Base-by-base conservation (phyloP, 768 basidiomycete species). In the Hydnomerulius pinastri region DNA sequence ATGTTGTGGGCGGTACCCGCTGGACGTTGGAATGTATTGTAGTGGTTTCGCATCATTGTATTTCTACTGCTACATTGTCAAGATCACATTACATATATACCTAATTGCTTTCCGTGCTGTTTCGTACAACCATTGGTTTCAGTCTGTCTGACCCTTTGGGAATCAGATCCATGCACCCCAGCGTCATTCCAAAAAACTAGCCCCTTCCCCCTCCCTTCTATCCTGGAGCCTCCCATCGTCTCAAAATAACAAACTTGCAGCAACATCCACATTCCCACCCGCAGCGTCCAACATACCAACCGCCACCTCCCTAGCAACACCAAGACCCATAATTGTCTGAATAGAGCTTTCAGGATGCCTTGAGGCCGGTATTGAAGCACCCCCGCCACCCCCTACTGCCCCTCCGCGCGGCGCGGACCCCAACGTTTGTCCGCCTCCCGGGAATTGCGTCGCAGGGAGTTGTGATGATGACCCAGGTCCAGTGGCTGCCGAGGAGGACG, bases 221-320 rank as follows among this genome's bases (percentile, higher is more conserved):
- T 20, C 24, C 29, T 32, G 18, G 21, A 6, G 17, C 6, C 10
- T 17, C 42, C 13, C 2, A 13, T 6, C n/a, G 6, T 25, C 62
- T 61, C 65, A 85, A 65, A 98, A 98, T 47, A 97, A 65, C 63
- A 96, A 71, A 28, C 91, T 92, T 9, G 90, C 94, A 9, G 95
- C 95, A 20, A 89, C 75, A 54, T 97, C 92, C 18, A 92, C 73
- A 64, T 95, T 92, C 2, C 96, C 96, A 3, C 83, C 85, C 0
- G 92, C 80, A 4, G 90, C 88, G 12, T 87, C 80, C 52, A 98
- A 72, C 38, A 84, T 76, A 38, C 79, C 78, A 15, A 94, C 81
- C 2, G 96, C 96, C 21, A 84, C 71, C 48, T 93, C 87, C 56
- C 90, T 75, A 25, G 82, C 72, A 9, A 79, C 90, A 3, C 96